Evolutionary conservation across 2,329 filamentous ascomycete genomes (phyloP), one percentile per base, ranked within the genome.

Genomic region (Microthyrium microscopicum): DNA sequence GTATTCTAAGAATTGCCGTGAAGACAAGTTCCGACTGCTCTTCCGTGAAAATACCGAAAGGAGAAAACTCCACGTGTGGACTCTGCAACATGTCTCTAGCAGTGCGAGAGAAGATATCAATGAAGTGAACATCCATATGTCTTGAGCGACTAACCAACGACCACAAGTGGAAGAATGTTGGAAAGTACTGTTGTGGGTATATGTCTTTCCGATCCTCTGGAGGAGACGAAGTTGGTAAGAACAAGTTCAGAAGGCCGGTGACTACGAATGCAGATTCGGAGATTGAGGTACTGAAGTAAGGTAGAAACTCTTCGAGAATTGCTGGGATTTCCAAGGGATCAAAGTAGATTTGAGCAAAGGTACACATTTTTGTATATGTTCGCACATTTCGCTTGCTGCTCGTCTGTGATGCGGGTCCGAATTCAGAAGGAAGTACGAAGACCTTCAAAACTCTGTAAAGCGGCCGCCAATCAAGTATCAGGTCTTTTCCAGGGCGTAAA

Each of bases 151-250:
- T 89, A 43, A 95, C 74, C 26, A 95, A 65, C 2, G 85, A 89
- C 89, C 89, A 98, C 2, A 95, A 59, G 53, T 98, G 89, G 62
- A 98, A 98, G 45, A 93, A 77, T 1, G 87, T 93, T 3, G 89
- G 89, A 22, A 95, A 61, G 47, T 91, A 87, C 48, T 87, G 75
- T 43, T 85, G 77, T 1, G 89, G 87, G 44, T 84, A 75, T n/a
- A 92, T 71, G 44, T 84, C 72, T 20, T 66, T 62, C 44, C 78
- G 71, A 20, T 73, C 72, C 18, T 72, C 66, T 4, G 83, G 78
- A 3, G 78, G 72, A 2, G 84, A 75, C 22, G 75, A 72, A 5
- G 87, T 94, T 13, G 89, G 89, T 40, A 98, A 67, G 46, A 98
- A 64, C 41, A 91, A 61, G 47, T 92, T 94, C 47, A 98, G 64